Percentiles rank a stretch among this genome's conserved stretches.
Evolutionary conservation across 306 rosid genomes (phyloP).

Genomic region (Senna siamea): DNA sequence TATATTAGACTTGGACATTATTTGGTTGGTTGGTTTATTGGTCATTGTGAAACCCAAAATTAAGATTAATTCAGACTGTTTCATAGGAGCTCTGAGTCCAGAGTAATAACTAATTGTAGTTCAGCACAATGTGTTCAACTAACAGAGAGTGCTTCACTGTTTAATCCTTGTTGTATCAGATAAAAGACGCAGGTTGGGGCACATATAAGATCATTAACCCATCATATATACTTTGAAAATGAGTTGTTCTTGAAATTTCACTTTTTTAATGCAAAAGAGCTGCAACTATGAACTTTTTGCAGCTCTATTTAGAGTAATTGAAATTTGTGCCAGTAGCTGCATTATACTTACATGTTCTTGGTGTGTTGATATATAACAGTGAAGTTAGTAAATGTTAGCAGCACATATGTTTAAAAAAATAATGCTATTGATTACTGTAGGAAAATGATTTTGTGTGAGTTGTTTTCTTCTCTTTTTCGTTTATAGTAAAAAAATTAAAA

Average conservation of each 20-base stretch:
- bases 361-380: background rate
- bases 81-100: background rate
- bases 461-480: background rate
- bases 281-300: background rate
- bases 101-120: background rate
- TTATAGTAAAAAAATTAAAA: background rate
- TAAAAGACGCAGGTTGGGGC: background rate
- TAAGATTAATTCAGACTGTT: background rate
- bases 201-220: background rate
- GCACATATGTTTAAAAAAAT: background rate
- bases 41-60: background rate
- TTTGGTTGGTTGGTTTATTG: background rate
- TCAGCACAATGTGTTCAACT: constrained; percentile 3
- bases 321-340: background rate
- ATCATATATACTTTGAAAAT: background rate
- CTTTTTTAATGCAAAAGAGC: background rate
- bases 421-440: background rate
- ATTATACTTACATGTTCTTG: background rate
- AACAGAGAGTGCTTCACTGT: background rate
- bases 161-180: background rate
- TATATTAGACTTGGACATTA: background rate
- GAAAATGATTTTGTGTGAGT: background rate
- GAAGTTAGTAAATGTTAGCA: background rate
- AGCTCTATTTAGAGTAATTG: background rate
- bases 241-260: background rate